Conservation (phyloP, 106 monocot genomes). For the Hemerocallis citrina region DNA sequence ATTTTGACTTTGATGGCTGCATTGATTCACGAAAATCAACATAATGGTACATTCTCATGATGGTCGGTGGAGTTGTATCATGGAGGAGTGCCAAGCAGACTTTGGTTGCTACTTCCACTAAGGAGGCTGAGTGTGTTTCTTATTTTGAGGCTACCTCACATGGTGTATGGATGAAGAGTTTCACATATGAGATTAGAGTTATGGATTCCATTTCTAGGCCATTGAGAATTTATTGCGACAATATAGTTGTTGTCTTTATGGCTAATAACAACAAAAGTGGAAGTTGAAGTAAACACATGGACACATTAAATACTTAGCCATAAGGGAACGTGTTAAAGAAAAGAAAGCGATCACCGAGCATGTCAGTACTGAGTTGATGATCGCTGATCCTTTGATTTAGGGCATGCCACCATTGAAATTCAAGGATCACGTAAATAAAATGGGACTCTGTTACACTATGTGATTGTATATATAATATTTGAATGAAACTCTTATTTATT, state of each 20-base stretch:
- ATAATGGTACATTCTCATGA: neutral
- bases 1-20: neutral
- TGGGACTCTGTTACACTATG: too few species aligned
- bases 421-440: too few species aligned
- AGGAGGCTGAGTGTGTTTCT: slow-evolving; percentile 7
- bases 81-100: slow-evolving; percentile 6
- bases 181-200: neutral
- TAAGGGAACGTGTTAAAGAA: slow-evolving; percentile 5
- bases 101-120: slow-evolving; percentile 1
- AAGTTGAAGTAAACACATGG: slow-evolving; percentile 6
- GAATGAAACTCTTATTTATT: too few species aligned
- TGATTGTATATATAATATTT: too few species aligned
- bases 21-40: slow-evolving; percentile 8
- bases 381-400: too few species aligned
- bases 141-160: slow-evolving; percentile 10
- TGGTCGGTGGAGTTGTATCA: neutral
- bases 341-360: neutral
- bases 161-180: slow-evolving; percentile 6
- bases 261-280: slow-evolving; percentile 13
- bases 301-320: slow-evolving; percentile 11
- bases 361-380: slow-evolving; percentile 1
- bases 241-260: slow-evolving; percentile 5
- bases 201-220: slow-evolving; percentile 8
- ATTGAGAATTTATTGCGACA: neutral
- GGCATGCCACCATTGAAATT: too few species aligned